phyloP scores from a whole-genome alignment of 2,329 filamentous ascomycete genomes.

The Fusarium incarnatum region DNA sequence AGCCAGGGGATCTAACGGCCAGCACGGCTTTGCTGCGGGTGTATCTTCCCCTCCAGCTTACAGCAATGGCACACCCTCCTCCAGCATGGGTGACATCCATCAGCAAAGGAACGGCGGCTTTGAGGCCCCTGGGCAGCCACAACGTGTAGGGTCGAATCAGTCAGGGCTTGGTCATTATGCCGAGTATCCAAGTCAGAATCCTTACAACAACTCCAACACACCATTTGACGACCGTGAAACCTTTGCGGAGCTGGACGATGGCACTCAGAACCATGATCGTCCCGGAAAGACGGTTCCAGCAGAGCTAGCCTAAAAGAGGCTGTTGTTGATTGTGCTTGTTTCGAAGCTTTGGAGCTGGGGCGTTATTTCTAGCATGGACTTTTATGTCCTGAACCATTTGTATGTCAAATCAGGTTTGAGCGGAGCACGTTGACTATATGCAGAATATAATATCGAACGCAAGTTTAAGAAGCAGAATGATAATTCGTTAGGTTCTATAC shows the following conservation, averaged over 20 bases:
- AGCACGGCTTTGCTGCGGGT: constrained; percentile 15
- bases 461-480: constrained; percentile 26
- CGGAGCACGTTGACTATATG: constrained; percentile 10
- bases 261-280: constrained; percentile 18
- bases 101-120: constrained; percentile 15
- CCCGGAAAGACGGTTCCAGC: constrained; percentile 14
- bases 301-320: constrained; percentile 11
- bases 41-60: constrained; percentile 22
- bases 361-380: constrained; percentile 4
- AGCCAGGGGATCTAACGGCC: constrained; percentile 26
- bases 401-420: constrained; percentile 4
- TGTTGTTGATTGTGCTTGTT: not conserved
- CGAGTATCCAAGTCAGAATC: constrained; percentile 35
- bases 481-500: constrained; percentile 37
- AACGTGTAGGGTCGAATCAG: constrained; percentile 9
- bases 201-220: constrained; percentile 22
- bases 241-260: constrained; percentile 23
- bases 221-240: constrained; percentile 14
- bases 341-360: constrained; percentile 20
- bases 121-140: constrained; percentile 6
- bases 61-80: constrained; percentile 17
- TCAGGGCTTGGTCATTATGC: constrained; percentile 32
- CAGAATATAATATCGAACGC: not conserved
- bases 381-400: not conserved
- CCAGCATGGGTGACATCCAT: constrained; percentile 17